These are phyloP conservation scores for Fusarium tjaetaba DNA, from an alignment of 2,329 filamentous ascomycete genomes.

Conservation along the genomic window DNA sequence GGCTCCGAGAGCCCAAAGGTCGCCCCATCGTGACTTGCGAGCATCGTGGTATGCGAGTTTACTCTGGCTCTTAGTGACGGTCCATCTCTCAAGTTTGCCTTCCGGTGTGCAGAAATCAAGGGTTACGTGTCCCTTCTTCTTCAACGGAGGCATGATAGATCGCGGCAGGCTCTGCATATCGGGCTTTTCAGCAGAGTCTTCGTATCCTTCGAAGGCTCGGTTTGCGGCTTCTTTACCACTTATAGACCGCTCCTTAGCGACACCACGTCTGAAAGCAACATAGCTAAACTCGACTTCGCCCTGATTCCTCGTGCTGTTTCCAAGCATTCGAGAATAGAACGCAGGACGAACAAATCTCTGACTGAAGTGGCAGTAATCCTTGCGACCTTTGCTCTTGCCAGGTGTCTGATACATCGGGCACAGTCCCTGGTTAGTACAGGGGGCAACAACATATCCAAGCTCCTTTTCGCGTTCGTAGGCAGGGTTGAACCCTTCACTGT, in stretches of 20 bases:
- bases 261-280: slow-evolving; percentile 82
- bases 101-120: slow-evolving; percentile 90
- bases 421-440: slow-evolving; percentile 86
- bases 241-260: slow-evolving; percentile 47
- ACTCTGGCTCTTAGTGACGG: slow-evolving; percentile 82
- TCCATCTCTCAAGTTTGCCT: slow-evolving; percentile 92
- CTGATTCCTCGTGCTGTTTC: slow-evolving; percentile 77
- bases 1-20: slow-evolving; percentile 93
- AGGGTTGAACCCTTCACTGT: slow-evolving; percentile 53
- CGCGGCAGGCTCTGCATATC: slow-evolving; percentile 80
- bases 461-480: slow-evolving; percentile 59
- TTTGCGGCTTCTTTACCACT: slow-evolving; percentile 68
- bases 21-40: slow-evolving; percentile 89
- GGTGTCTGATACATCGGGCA: slow-evolving; percentile 89
- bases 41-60: slow-evolving; percentile 90
- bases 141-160: slow-evolving; percentile 81
- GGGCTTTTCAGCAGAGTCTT: slow-evolving; percentile 56
- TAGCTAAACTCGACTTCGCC: slow-evolving; percentile 95
- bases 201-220: slow-evolving; percentile 78
- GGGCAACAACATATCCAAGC: slow-evolving; percentile 72
- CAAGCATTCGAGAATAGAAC: slow-evolving; percentile 82
- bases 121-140: slow-evolving; percentile 87
- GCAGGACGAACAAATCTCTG: slow-evolving; percentile 88
- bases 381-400: slow-evolving; percentile 77
- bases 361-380: slow-evolving; percentile 90